phyloP scores from a whole-genome alignment of 164 flowering plant species.

The Santalum album region DNA sequence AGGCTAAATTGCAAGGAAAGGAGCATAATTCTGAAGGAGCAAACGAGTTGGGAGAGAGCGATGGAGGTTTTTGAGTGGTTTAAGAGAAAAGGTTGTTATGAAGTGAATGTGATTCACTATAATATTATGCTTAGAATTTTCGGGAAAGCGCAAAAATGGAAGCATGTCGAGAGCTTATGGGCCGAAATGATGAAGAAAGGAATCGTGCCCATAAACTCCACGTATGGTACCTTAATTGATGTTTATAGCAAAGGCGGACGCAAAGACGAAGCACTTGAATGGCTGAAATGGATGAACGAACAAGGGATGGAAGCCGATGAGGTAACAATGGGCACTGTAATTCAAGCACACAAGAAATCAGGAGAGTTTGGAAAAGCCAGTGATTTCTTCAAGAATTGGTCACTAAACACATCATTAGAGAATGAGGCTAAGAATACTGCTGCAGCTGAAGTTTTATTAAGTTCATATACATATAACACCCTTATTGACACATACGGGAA shows the following conservation, averaged over 20 bases:
- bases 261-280: constrained; percentile 51
- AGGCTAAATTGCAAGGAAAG: constrained; percentile 61
- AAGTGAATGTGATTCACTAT: constrained; percentile 88
- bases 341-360: constrained; percentile 70
- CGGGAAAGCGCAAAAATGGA: constrained; percentile 68
- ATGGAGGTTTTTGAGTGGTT: constrained; percentile 86
- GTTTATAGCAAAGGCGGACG: constrained; percentile 82
- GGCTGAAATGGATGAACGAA: constrained; percentile 64
- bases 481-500: constrained; percentile 89
- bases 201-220: constrained; percentile 58
- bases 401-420: constrained; percentile 19
- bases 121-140: constrained; percentile 79
- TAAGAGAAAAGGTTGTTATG: constrained; percentile 67
- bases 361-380: constrained; percentile 75
- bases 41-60: constrained; percentile 67
- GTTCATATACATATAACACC: constrained; percentile 64
- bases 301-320: constrained; percentile 83
- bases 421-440: constrained; percentile 1
- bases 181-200: constrained; percentile 50
- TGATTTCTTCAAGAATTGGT: constrained; percentile 75
- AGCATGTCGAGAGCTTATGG: constrained; percentile 47
- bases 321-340: constrained; percentile 78
- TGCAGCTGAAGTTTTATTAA: constrained; percentile 20
- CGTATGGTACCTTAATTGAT: constrained; percentile 88
- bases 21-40: constrained; percentile 94